Conservation (phyloP, 108 stramenopile species). For the Cafeteria roenbergensis region DNA sequence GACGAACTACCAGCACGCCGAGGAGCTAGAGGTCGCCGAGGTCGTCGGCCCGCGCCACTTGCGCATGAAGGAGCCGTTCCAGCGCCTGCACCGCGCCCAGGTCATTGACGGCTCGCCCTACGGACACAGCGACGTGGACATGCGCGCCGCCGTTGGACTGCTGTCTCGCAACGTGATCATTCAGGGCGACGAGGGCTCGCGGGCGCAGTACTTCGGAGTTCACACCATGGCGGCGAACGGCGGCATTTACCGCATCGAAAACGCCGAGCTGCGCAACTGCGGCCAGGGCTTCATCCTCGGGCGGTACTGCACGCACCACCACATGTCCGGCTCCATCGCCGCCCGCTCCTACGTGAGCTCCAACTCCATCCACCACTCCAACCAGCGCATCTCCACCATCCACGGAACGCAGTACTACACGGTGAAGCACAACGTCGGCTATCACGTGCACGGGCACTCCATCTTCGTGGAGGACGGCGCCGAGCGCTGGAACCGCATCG, state of each 20-base stretch:
- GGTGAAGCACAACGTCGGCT: conserved; percentile 26
- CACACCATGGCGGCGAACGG: conserved; percentile 19
- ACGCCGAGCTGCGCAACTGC: conserved; percentile 18
- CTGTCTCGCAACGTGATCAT: conserved; percentile 28
- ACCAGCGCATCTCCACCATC: conserved; percentile 32
- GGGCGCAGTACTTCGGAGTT: conserved; percentile 17
- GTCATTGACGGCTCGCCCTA: conserved; percentile 5
- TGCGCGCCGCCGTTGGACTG: conserved; percentile 19
- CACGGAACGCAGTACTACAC: conserved; percentile 30
- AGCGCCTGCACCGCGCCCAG: conserved; percentile 8
- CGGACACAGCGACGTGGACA: conserved; percentile 5
- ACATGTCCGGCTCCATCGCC: conserved; percentile 26
- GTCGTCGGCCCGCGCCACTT: conserved; percentile 3
- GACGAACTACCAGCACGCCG: conserved; percentile 2
- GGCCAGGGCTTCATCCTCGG: conserved; percentile 28
- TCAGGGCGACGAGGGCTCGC: conserved; percentile 21
- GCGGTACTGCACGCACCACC: conserved; percentile 38
- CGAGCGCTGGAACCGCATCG: conserved; percentile 23
- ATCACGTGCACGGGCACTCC: conserved; percentile 29
- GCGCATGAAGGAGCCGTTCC: conserved; percentile 1
- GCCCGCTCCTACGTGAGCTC: conserved; percentile 18
- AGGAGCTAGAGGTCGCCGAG: conserved; percentile 9
- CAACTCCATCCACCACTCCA: conserved; percentile 26
- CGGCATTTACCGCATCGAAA: conserved; percentile 11
- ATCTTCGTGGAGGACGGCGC: conserved; percentile 32